Base-by-base conservation (phyloP, 139 green algal genomes). In the Micractinium sp. region DNA sequence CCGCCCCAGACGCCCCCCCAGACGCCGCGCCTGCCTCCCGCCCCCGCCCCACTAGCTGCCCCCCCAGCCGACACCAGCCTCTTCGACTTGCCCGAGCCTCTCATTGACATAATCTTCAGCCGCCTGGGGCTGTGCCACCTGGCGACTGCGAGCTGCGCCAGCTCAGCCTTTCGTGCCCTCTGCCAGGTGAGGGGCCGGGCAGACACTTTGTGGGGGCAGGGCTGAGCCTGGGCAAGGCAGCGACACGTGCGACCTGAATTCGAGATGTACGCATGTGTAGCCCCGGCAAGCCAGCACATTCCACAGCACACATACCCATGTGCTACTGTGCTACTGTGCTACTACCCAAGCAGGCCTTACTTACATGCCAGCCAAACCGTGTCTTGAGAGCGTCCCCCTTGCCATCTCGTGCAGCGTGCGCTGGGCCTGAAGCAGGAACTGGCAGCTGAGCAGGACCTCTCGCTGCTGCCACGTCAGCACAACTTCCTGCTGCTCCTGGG, bases 401-500 rank as follows among this genome's bases (percentile, higher is more conserved):
- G 63, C 1, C 35, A 60, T 15, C 38, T 3, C 16, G 1, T 63
- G 82, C 82, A 87, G 71, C 41, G 31, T 47, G 85, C 71, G 3
- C 71, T 88, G 20, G 63, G 13, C 0, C 4, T 25, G 29, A 81
- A 71, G 71, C 33, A 4, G 41, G 41, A 56, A 47, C 20, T 88
- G 25, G 35, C 14, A 19, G 63, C 41, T 1, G 61, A 39, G 19
- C 27, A 15, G 14, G 77, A 89, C 61, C 61, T 89, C 13, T 33
- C 36, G 0, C 13, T 80, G 76, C 77, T 86, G 69, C 47, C 63
- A 7, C 63, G 60, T 2, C 78, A 76, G 9, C 78, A 73, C 77
- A 90, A 90, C 63, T 35, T 60, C 18, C 78, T 90, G 86, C 78
- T 90, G 38, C 79, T 90, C 27, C 38, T 78, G 29, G 76, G 13